Percentiles rank a stretch among this genome's conserved stretches.
phyloP scores from a whole-genome alignment of 345 rosid species.

The Arabis hirsuta region DNA sequence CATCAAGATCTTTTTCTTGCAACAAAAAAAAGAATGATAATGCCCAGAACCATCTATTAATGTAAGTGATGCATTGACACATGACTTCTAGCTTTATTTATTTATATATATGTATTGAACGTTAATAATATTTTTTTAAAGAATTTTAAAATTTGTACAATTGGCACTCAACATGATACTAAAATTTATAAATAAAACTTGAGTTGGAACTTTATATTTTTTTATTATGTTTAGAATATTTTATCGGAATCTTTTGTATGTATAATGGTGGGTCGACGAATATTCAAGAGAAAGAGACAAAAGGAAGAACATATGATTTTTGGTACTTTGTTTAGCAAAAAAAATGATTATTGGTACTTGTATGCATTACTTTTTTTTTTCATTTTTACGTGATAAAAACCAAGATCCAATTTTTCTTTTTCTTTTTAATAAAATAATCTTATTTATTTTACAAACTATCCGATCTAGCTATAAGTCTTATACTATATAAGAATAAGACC shows the following conservation, averaged over 20 bases:
- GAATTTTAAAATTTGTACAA: no score
- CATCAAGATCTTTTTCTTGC: constrained; percentile 8
- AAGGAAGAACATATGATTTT: constrained; percentile 32
- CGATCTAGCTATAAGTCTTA: not conserved
- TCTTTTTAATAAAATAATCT: not conserved
- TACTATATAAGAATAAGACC: not conserved
- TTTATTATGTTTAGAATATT: constrained; percentile 1
- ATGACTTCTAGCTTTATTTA: not conserved
- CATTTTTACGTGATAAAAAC: not conserved
- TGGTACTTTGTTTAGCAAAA: constrained; percentile 2
- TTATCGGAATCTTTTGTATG: constrained; percentile 36
- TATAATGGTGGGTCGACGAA: constrained; percentile 29
- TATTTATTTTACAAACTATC: not conserved
- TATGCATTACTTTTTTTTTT: not conserved
- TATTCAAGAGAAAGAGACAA: constrained; percentile 38
- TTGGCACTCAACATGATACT: not conserved
- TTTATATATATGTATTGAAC: no score
- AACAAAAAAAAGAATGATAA: not conserved
- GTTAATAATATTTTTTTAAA: no score
- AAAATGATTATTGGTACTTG: constrained; percentile 28
- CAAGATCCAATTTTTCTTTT: not conserved
- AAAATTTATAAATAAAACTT: not conserved
- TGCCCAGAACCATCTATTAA: not conserved
- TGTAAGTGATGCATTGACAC: constrained; percentile 6
- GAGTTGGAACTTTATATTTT: not conserved